phyloP scores from a whole-genome alignment of 371 early-diverging fungal genomes.

The Coemansia sp. region DNA sequence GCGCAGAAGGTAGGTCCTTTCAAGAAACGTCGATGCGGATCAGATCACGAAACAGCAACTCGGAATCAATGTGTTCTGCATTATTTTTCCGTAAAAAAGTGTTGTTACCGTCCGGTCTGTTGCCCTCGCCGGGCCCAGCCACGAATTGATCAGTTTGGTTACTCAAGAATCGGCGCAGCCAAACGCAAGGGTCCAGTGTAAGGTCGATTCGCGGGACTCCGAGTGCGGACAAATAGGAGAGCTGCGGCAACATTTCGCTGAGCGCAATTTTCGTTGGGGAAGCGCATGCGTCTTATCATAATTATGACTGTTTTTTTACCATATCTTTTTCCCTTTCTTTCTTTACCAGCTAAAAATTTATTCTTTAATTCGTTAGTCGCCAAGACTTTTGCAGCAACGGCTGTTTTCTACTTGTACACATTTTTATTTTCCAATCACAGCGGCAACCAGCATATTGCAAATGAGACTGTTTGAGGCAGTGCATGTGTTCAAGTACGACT shows the following conservation, averaged over 20 bases:
- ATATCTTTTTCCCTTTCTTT: not conserved
- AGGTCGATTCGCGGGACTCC: not conserved
- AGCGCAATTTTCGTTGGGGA: not conserved
- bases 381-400: not conserved
- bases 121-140: too few relatives aligned
- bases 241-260: not conserved
- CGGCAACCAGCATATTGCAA: not conserved
- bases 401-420: not conserved
- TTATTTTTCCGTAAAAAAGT: too few relatives aligned
- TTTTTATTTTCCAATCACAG: not conserved
- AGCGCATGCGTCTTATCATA: not conserved
- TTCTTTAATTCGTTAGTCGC: not conserved
- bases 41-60: not conserved
- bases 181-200: not conserved
- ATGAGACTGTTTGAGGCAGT: conserved; percentile 79
- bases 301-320: too few relatives aligned
- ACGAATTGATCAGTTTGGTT: too few relatives aligned
- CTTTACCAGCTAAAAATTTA: not conserved
- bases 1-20: not conserved
- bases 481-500: conserved; percentile 71
- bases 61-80: not conserved
- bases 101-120: too few relatives aligned
- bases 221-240: not conserved
- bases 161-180: too few relatives aligned
- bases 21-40: not conserved